Evolutionary conservation across 768 basidiomycete genomes (phyloP), one percentile per base, ranked within the genome.

Genomic region (Mycena rosella): DNA sequence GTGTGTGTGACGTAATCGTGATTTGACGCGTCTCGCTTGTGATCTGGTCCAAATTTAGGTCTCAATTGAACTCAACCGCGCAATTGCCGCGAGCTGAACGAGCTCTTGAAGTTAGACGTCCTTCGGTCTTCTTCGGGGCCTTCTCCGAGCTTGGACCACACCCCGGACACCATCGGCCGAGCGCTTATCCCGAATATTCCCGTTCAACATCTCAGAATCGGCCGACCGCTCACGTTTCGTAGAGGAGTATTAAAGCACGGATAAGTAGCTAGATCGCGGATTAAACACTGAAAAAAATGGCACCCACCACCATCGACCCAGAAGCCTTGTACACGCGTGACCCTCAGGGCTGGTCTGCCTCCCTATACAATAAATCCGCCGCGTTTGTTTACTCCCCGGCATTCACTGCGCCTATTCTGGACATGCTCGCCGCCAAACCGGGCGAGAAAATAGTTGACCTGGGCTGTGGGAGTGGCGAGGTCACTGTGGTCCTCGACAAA

Each of bases 381-480:
- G 75, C 82, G 22, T 91, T 88, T 68, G 89, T 90, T 51, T 91
- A 89, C 74, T 63, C 75, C 1, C 63, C 79, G 15, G 77, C 75
- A 68, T 87, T 76, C 81, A 88, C 82, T 53, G 78, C 77, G 0
- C 80, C 90, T 11, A 83, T 95, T 24, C 76, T 94, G 15, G 81
- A 83, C 3, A 81, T 93, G 30, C 83, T 96, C 14, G 77, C 85
- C n/a, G 83, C 92, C 0, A 70, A 85, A 68, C 84, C 87, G 0
- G 93, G 93, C 1, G 91, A 95, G 71, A 82, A 82, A 54, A 89
- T 95, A 49, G 80, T 92, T 65, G 93, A 94, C 72, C 78, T 94
- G 48, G 94, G 95, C 3, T 96, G 94, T 74, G 94, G 95, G 20
- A 94, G 89, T 49, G 95, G 94, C 0, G 91, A 96, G 69, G 79